phyloP scores from a whole-genome alignment of 1,139 yeast genomes.

The Protomyces inundatus region DNA sequence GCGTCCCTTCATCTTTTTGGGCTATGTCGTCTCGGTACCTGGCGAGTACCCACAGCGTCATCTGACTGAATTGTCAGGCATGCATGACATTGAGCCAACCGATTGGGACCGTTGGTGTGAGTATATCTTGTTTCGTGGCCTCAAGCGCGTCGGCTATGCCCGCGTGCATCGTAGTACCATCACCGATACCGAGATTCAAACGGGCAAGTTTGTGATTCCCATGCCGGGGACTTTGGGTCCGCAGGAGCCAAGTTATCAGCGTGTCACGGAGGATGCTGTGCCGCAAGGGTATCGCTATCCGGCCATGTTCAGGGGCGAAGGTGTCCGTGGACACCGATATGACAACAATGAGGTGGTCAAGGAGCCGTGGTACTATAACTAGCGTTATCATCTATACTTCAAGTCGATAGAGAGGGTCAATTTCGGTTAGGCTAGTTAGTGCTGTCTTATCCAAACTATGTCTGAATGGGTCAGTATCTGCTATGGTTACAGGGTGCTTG shows the following conservation, averaged over 20 bases:
- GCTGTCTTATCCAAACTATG: no score
- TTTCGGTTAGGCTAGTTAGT: no score
- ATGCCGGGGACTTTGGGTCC: slow-evolving; percentile 33
- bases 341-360: slow-evolving; percentile 67
- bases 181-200: slow-evolving; percentile 93
- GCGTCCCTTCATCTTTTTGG: slow-evolving; percentile 73
- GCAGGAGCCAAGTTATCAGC: slow-evolving; percentile 50
- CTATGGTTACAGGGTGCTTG: no score
- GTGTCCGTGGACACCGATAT: slow-evolving; percentile 86
- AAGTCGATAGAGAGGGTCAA: background rate
- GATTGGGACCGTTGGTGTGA: slow-evolving; percentile 99
- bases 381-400: background rate
- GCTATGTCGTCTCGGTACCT: slow-evolving; percentile 77
- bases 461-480: no score
- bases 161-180: slow-evolving; percentile 88
- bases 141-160: slow-evolving; percentile 88
- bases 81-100: slow-evolving; percentile 86
- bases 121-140: slow-evolving; percentile 79
- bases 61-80: slow-evolving; percentile 74
- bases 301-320: slow-evolving; percentile 76
- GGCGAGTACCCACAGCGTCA: slow-evolving; percentile 89
- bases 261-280: slow-evolving; percentile 53
- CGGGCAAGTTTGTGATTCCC: slow-evolving; percentile 71
- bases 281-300: slow-evolving; percentile 72
- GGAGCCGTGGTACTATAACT: slow-evolving; percentile 46